These are phyloP conservation scores for Batrachochytrium dendrobatidis DNA, from an alignment of 371 early-diverging fungal species.

Conservation along the genomic window DNA sequence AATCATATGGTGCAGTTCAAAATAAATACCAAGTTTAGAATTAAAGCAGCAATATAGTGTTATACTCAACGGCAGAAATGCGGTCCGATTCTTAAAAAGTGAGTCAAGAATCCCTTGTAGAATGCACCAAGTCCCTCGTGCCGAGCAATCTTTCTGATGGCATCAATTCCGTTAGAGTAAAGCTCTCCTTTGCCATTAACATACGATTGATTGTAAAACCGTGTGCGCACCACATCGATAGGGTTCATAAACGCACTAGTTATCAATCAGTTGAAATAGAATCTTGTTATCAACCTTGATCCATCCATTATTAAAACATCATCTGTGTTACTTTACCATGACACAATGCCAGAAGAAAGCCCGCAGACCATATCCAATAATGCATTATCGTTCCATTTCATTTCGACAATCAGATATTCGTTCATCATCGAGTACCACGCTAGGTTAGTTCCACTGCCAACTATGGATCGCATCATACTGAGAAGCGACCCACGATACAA, in stretches of 20 bases:
- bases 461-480: constrained; percentile 50
- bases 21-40: background rate
- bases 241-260: constrained; percentile 59
- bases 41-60: background rate
- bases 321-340: constrained; percentile 23
- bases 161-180: constrained; percentile 42
- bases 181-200: constrained; percentile 37
- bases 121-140: constrained; percentile 55
- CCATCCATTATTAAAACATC: background rate
- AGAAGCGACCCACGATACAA: constrained; percentile 51
- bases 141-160: constrained; percentile 41
- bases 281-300: background rate
- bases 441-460: constrained; percentile 57
- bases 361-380: constrained; percentile 56
- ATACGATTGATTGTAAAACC: constrained; percentile 60
- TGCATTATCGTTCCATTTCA: constrained; percentile 47
- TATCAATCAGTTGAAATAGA: constrained; percentile 16
- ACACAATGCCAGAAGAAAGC: constrained; percentile 45
- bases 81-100: constrained; percentile 66
- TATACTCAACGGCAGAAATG: constrained; percentile 48
- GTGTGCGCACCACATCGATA: constrained; percentile 61
- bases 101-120: constrained; percentile 61
- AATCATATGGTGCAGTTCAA: background rate
- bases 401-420: constrained; percentile 46
- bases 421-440: constrained; percentile 55